Conservation (phyloP, 345 rosid genomes). For the Conringia planisiliqua region DNA sequence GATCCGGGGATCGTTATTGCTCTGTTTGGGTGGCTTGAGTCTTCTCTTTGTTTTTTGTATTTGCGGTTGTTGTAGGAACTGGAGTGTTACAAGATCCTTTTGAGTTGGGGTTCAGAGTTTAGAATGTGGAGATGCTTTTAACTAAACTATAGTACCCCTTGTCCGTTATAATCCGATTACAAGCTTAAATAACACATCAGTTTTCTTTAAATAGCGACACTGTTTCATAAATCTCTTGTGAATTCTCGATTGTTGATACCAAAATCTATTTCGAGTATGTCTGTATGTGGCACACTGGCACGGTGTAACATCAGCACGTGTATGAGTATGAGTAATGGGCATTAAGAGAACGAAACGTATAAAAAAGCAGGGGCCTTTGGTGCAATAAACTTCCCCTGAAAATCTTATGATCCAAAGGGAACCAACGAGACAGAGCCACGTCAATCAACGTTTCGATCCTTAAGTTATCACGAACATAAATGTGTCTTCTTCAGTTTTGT, state of each 20-base stretch:
- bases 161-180: background rate
- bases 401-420: constrained; percentile 27
- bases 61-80: constrained; percentile 28
- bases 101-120: constrained; percentile 10
- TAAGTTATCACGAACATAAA: too few relatives aligned
- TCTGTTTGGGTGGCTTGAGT: constrained; percentile 25
- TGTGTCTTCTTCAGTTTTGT: too few relatives aligned
- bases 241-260: background rate
- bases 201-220: background rate
- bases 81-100: constrained; percentile 3
- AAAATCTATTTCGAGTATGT: background rate
- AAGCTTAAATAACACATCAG: background rate
- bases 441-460: too few relatives aligned
- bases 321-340: background rate
- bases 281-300: background rate
- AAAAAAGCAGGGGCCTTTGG: background rate
- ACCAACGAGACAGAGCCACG: constrained; percentile 19
- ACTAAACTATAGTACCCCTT: background rate
- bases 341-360: background rate
- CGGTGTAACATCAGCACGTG: too few relatives aligned
- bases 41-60: background rate
- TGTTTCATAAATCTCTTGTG: background rate
- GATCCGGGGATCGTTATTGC: background rate
- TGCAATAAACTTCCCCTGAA: background rate
- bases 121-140: constrained; percentile 7